Evolutionary conservation across 805 yeast species (phyloP), one percentile per base, ranked within the genome.

Genomic region (Kluyveromyces siamensis): DNA sequence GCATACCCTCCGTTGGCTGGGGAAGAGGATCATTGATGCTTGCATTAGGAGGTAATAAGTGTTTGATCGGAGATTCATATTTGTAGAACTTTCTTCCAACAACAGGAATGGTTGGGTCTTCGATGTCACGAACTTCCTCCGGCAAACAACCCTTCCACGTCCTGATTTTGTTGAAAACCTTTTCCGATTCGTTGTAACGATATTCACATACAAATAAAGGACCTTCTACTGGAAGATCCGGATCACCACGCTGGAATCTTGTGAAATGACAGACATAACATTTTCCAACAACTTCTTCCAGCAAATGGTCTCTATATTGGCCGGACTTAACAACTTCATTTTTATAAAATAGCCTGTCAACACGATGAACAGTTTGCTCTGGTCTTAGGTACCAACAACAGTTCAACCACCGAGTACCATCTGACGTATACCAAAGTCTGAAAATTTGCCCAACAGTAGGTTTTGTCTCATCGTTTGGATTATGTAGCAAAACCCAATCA

Each of bases 71-170:
- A 6, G 96, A 88, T 47, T 86, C 89, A 59, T 79, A 81, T 61
- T 81, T 81, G 62, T 85, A 74, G 55, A 79, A 77, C 59, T 90
- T 75, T 47, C 86, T 79, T 50, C 79, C 81, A 48, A 75, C 71
- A 45, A 91, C 74, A 8, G 91, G 89, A 37, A 79, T 79, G 19
- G 85, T 80, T 35, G 86, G 84, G 60, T 90, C 97, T 59, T 87
- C 91, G 48, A 69, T 58, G 54, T 85, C 89, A 59, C 98, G 80
- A 44, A 91, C 85, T 66, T 91, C 98, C 67, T 93, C 98, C 0
- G 99, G 99, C 55, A 93, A 75, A 72, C 98, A 93, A 7, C 97
- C 97, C 67, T 88, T 91, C 99, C 99, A 93, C 2, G 99, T 91
- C 62, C 98, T 79, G 59, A 93, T 93, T 63, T 91, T 85, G 68